Evolutionary conservation across 768 basidiomycete species (phyloP).

Genomic region (Tulasnella sp.): DNA sequence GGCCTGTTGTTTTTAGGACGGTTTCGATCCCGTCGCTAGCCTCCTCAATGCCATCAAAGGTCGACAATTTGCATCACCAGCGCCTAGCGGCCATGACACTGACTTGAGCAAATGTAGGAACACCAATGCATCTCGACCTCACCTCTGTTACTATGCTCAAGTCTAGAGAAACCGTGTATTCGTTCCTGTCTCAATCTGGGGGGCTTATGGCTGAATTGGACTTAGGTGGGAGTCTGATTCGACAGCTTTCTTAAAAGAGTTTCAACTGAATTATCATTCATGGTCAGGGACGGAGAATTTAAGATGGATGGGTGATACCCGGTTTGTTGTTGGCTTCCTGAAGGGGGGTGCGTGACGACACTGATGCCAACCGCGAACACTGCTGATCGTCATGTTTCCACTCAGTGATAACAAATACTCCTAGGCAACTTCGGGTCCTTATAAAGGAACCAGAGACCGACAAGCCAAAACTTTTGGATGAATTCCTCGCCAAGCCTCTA

Average conservation of each 20-base stretch:
- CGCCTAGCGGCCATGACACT: not conserved
- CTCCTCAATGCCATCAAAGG: constrained; percentile 83
- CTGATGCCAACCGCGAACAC: not conserved
- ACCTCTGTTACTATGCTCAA: constrained; percentile 74
- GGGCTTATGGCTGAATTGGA: constrained; percentile 88
- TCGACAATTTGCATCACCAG: constrained; percentile 38
- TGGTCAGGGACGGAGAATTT: constrained; percentile 67
- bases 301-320: constrained; percentile 82
- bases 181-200: constrained; percentile 81
- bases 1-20: constrained; percentile 52
- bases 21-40: constrained; percentile 70
- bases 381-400: constrained; percentile 19
- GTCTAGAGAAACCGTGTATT: constrained; percentile 56
- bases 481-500: constrained; percentile 32
- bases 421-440: constrained; percentile 71
- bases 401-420: constrained; percentile 61
- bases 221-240: constrained; percentile 49
- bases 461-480: constrained; percentile 53
- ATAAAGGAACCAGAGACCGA: constrained; percentile 71
- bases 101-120: constrained; percentile 50
- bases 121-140: constrained; percentile 73
- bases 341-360: constrained; percentile 58
- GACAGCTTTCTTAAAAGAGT: not conserved
- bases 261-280: not conserved
- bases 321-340: constrained; percentile 75